Conservation (phyloP, 176 grass and related monocot species). For the Oropetium thomaeum region DNA sequence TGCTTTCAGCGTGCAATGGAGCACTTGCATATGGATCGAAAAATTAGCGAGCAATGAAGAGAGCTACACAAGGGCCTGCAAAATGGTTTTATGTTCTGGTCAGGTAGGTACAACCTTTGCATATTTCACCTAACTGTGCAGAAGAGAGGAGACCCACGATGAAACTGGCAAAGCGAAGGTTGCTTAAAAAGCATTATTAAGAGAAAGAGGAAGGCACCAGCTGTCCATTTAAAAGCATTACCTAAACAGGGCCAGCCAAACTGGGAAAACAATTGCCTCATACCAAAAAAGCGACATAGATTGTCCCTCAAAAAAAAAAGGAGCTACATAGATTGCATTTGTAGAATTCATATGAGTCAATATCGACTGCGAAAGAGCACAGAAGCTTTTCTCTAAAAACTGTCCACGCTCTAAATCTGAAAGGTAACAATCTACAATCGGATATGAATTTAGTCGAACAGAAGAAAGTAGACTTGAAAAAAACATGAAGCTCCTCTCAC, state of each 20-base stretch:
- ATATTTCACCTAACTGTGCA: not conserved
- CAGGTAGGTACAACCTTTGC: constrained; percentile 9
- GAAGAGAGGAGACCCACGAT: not conserved
- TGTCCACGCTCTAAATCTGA: too few relatives aligned
- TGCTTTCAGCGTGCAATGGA: too few relatives aligned
- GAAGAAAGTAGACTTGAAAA: not conserved
- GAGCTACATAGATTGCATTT: not conserved
- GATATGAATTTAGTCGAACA: not conserved
- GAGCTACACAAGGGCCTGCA: constrained; percentile 4
- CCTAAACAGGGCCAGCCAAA: not conserved
- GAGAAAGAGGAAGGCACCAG: not conserved
- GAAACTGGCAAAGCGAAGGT: not conserved
- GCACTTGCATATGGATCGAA: too few relatives aligned
- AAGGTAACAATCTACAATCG: not conserved
- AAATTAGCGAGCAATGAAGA: not conserved
- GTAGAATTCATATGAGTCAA: too few relatives aligned
- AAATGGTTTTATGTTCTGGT: constrained; percentile 19
- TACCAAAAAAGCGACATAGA: not conserved
- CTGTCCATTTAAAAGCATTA: not conserved
- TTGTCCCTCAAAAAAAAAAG: too few relatives aligned
- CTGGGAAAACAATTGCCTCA: not conserved
- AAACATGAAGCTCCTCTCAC: not conserved
- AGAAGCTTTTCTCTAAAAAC: too few relatives aligned
- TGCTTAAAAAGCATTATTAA: too few relatives aligned
- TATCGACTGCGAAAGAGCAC: too few relatives aligned